These are phyloP conservation scores for Ettlia oleoabundans DNA, from an alignment of 139 green algal species.

Conservation along the genomic window DNA sequence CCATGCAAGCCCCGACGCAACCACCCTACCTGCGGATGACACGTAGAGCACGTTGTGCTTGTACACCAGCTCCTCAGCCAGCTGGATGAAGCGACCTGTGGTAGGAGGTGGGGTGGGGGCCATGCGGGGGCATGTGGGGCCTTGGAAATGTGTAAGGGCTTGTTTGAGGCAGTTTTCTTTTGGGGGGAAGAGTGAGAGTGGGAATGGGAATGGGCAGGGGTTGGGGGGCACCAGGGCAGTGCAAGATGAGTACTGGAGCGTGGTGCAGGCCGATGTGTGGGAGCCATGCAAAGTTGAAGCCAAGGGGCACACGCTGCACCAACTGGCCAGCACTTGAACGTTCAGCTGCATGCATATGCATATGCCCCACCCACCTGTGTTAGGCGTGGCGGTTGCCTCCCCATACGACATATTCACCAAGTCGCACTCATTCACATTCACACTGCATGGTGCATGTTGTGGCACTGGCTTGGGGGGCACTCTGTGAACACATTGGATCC, in stretches of 20 bases:
- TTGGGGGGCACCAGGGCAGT: not conserved
- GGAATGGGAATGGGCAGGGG: not conserved
- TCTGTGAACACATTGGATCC: not conserved
- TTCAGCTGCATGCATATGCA: too few species aligned
- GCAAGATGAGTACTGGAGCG: too few species aligned
- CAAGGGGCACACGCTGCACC: not conserved
- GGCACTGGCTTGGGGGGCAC: not conserved
- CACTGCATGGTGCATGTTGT: not conserved
- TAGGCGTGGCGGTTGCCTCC: constrained; percentile 72
- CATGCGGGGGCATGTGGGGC: too few species aligned
- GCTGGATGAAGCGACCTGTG: constrained; percentile 69
- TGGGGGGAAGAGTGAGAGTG: too few species aligned
- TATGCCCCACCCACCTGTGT: constrained; percentile 70
- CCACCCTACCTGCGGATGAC: constrained; percentile 58
- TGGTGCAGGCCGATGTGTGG: too few species aligned
- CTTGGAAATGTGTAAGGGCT: too few species aligned
- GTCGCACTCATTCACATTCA: constrained; percentile 62
- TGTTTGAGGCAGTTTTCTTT: too few species aligned
- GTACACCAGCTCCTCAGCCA: constrained; percentile 80
- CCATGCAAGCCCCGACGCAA: not conserved
- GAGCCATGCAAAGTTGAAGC: not conserved
- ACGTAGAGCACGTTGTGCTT: constrained; percentile 91
- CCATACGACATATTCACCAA: constrained; percentile 86
- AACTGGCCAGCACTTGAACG: constrained; percentile 53
- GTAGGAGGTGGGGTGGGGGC: too few species aligned